Base-by-base conservation (phyloP, 345 rosid genomes). In the Dovyalis caffra region DNA sequence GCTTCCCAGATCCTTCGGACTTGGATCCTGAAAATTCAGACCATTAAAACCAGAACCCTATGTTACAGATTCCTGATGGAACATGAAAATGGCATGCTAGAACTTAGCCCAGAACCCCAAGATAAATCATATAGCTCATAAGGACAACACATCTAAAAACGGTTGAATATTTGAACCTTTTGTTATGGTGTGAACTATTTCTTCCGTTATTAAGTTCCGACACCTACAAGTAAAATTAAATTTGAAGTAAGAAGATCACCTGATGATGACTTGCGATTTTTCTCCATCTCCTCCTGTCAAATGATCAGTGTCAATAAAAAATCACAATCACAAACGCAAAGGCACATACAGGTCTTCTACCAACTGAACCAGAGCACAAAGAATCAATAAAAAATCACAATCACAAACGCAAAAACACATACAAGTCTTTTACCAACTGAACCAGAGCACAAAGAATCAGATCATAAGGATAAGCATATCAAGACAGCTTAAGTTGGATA, bases 221-320 rank as follows among this genome's bases (percentile, higher is more conserved):
- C 20, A 62, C 5, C 10, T 1, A 23, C 16, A 53, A 53, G 25
- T 3, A 43, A 40, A 23, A 15, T 6, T 47, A 10, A 16, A 11
- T 25, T 66, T 38, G 35, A 45, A 76, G 20, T 45, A 45, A 40
- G 67, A 23, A 38, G 53, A 47, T 72, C 87, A 94, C 97, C 92
- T 78, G 92, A 83, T 31, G 91, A 81, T 60, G 91, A 77, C 83
- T 82, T 88, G 53, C 94, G 91, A 78, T 93, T 93, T 77, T 43
- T 95, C 86, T 91, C 97, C 99, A 95, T 86, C 88, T 95, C 99
- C 93, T 93, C 99, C 99, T 95, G 89, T 76, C 77, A 81, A 79
- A 68, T 40, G 20, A 80, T 65, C 62, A 57, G 45, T 43, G 69
- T 60, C 51, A 80, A 16, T 70, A 35, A 58, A 74, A 56, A 74